A percentile compares a stretch with the other conserved stretches of the same genome.
phyloP scores from a whole-genome alignment of 306 rosid genomes.

The Rosa rugosa region DNA sequence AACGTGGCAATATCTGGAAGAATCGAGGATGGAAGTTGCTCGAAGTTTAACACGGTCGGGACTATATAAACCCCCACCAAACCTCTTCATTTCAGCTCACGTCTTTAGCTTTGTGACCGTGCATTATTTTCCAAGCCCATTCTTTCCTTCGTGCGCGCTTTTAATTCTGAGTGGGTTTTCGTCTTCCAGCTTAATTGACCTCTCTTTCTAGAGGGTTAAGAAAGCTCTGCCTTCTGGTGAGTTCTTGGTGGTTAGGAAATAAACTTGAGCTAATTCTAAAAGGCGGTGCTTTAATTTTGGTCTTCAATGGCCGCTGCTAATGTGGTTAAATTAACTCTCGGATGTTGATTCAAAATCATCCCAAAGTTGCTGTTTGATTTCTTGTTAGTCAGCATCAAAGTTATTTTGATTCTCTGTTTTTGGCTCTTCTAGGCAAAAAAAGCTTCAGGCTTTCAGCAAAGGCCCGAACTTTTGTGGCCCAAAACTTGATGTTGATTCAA shows the following conservation, averaged over 20 bases:
- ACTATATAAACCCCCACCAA: neutral
- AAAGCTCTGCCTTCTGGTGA: constrained; percentile 4
- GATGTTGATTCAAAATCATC: neutral
- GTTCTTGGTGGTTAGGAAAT: neutral
- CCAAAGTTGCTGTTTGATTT: neutral
- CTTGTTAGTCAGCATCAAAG: neutral
- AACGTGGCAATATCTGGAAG: constrained; percentile 13
- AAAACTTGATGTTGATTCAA: neutral
- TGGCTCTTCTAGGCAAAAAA: neutral
- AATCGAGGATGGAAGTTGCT: neutral
- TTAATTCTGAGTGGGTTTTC: neutral
- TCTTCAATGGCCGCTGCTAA: neutral
- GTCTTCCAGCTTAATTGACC: neutral
- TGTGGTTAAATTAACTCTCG: neutral
- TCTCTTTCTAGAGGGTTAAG: neutral
- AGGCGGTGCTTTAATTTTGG: neutral
- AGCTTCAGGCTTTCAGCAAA: neutral
- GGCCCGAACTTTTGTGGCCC: constrained; percentile 9
- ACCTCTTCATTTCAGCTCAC: neutral
- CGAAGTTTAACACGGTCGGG: constrained; percentile 7
- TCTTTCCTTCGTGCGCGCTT: neutral
- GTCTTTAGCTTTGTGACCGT: neutral
- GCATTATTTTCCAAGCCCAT: neutral
- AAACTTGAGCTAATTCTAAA: neutral
- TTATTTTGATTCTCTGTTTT: neutral